Base-by-base conservation (phyloP, 352 stramenopile species). In the Pythium dissotocum region DNA sequence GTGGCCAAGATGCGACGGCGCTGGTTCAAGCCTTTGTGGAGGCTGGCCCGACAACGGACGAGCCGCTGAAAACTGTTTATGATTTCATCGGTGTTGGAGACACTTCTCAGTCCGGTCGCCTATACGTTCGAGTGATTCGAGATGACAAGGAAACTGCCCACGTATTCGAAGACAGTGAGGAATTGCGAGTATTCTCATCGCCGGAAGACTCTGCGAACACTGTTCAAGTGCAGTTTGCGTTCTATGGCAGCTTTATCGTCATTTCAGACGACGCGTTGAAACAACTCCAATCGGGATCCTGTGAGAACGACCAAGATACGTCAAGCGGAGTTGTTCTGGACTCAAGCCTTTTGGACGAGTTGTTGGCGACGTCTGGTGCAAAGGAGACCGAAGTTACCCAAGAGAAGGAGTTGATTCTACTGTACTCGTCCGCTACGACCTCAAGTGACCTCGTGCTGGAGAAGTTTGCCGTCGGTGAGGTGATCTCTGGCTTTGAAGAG, bases 181-280 rank as follows among this genome's bases (percentile, higher is more conserved):
- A 51, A 5, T 75, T 86, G 48, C 57, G 46, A 4, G 46, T 32
- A 21, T 13, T 32, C 0, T 53, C 57, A 9, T 46, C 62, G 26
- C 24, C 54, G 13, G n/a, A 28, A 32, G 28, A 30, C 26, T 55
- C 21, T 51, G 13, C 58, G 35, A 42, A 40, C 21, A 32, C 18
- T 30, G 30, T 52, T 0, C 30, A 67, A 35, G 36, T 72, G 12
- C n/a, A 62, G 4, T 88, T 83, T 55, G 80, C 79, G 8, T 87
- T 85, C 60, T 91, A 88, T 18, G 83, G 83, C 16, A 66, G 77
- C 26, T 88, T 91, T 46, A 68, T 83, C 33, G 30, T 80, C 46
- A 57, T 90, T 14, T 61, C 33, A 10, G 59, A 75, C 5, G 61
- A 67, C 7, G 69, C 71, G 5, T 21, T 90, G 16, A 53, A 65